Evolutionary conservation across 2,329 filamentous ascomycete genomes (phyloP).

Genomic region (Pseudocercospora pini-densiflorae): DNA sequence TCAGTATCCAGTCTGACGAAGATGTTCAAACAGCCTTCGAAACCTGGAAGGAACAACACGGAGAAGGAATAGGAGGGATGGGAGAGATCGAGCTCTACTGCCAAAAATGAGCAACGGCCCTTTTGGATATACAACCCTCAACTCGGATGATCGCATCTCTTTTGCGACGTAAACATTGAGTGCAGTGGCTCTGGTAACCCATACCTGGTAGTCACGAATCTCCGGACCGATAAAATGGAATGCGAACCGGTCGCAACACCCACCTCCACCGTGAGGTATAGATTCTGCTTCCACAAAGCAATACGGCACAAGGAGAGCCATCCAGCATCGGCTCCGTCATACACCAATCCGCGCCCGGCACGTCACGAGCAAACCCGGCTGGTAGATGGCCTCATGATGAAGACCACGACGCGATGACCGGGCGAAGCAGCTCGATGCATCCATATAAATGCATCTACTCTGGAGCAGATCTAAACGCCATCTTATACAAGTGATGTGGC

Average conservation of each 20-base stretch:
- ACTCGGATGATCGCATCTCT: background rate
- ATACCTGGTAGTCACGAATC: background rate
- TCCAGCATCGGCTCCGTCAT: background rate
- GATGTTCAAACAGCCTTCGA: constrained; percentile 96
- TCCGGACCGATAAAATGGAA: background rate
- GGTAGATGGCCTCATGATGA: background rate
- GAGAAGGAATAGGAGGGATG: constrained; percentile 66
- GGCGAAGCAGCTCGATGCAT: background rate
- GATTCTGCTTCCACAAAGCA: background rate
- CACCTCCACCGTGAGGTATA: background rate
- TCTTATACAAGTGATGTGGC: background rate
- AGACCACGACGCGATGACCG: background rate
- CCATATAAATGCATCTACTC: background rate
- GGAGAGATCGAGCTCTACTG: constrained; percentile 92
- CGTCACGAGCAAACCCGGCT: background rate
- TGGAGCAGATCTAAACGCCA: background rate
- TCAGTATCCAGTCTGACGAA: constrained; percentile 93
- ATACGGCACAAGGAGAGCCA: background rate
- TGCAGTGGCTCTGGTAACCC: background rate
- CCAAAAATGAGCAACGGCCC: constrained; percentile 50
- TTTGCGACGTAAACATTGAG: background rate
- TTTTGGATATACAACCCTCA: background rate
- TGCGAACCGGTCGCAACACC: background rate
- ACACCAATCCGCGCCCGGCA: background rate
- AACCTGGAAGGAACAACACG: constrained; percentile 83